A percentile compares a stretch with the other conserved stretches of the same genome.
Conservation (phyloP, 352 stramenopile genomes). For the Halophytophthora polymorphica region DNA sequence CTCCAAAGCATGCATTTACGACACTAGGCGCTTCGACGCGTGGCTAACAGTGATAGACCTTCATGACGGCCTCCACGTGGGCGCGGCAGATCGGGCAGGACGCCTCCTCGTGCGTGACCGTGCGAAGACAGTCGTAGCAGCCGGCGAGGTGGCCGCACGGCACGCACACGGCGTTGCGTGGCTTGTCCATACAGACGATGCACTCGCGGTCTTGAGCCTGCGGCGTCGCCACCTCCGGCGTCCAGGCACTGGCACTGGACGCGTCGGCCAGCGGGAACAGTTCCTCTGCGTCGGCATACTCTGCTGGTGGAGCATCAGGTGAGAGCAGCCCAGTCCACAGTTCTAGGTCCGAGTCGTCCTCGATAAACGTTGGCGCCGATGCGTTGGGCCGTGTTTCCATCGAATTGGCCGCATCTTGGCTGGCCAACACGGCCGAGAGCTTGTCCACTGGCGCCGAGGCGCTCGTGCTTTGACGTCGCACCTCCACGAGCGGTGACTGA, state of each 20-base stretch:
- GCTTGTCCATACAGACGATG: slow-evolving; percentile 49
- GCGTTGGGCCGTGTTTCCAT: slow-evolving; percentile 3
- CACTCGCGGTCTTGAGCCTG: slow-evolving; percentile 23
- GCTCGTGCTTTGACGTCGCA: neutral
- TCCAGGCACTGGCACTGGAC: slow-evolving; percentile 19
- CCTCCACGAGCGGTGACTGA: neutral
- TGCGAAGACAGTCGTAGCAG: slow-evolving; percentile 46
- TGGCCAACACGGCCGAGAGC: slow-evolving; percentile 1
- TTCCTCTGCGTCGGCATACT: neutral
- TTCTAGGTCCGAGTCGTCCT: slow-evolving; percentile 14
- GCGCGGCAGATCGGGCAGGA: slow-evolving; percentile 54
- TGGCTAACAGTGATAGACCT: slow-evolving; percentile 31
- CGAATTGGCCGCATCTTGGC: slow-evolving; percentile 3
- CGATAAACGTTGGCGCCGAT: slow-evolving; percentile 27
- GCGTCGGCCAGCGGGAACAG: slow-evolving; percentile 21
- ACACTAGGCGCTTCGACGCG: no score
- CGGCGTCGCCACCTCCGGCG: slow-evolving; percentile 19
- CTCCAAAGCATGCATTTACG: neutral
- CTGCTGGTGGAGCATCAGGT: slow-evolving; percentile 1
- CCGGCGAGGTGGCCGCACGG: slow-evolving; percentile 57
- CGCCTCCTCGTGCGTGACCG: slow-evolving; percentile 21
- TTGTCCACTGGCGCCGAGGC: slow-evolving; percentile 2
- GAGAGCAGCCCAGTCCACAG: slow-evolving; percentile 7
- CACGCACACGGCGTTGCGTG: slow-evolving; percentile 52
- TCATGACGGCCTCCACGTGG: slow-evolving; percentile 39